phyloP scores from a whole-genome alignment of 2,329 filamentous ascomycete genomes.

The Gaeumannomyces tritici region DNA sequence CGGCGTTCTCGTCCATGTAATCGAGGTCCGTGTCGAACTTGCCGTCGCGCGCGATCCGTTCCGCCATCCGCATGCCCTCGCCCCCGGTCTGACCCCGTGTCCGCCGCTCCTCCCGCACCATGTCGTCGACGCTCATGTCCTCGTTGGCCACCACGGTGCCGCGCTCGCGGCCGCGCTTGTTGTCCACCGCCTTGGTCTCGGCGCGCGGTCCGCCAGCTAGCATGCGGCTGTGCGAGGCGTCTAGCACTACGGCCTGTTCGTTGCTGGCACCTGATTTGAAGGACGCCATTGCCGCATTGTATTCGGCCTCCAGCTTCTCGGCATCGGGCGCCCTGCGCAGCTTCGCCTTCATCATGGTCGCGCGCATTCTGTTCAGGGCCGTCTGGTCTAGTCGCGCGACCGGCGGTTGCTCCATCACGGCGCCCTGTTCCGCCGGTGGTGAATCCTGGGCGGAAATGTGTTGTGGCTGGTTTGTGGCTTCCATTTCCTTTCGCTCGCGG shows the following conservation, averaged over 20 bases:
- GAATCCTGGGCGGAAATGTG: not conserved
- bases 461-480: conserved; percentile 10
- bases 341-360: conserved; percentile 93
- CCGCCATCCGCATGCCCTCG: conserved; percentile 74
- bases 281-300: conserved; percentile 62
- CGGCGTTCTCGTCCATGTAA: conserved; percentile 95
- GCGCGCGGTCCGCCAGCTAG: conserved; percentile 56
- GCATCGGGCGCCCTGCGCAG: conserved; percentile 68
- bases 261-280: conserved; percentile 37
- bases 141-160: conserved; percentile 84
- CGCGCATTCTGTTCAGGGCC: conserved; percentile 77
- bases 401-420: conserved; percentile 38
- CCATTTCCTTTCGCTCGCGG: conserved; percentile 48
- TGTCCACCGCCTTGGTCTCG: conserved; percentile 72
- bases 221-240: conserved; percentile 83
- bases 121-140: conserved; percentile 93
- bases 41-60: conserved; percentile 85
- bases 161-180: conserved; percentile 72
- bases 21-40: conserved; percentile 91
- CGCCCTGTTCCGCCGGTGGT: conserved; percentile 37
- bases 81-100: conserved; percentile 70
- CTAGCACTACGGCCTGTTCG: conserved; percentile 66
- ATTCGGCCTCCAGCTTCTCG: conserved; percentile 70
- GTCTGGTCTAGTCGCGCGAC: conserved; percentile 61
- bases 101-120: conserved; percentile 88